phyloP scores from a whole-genome alignment of 2,329 filamentous ascomycete genomes.

The Setomelanomma holmii region DNA sequence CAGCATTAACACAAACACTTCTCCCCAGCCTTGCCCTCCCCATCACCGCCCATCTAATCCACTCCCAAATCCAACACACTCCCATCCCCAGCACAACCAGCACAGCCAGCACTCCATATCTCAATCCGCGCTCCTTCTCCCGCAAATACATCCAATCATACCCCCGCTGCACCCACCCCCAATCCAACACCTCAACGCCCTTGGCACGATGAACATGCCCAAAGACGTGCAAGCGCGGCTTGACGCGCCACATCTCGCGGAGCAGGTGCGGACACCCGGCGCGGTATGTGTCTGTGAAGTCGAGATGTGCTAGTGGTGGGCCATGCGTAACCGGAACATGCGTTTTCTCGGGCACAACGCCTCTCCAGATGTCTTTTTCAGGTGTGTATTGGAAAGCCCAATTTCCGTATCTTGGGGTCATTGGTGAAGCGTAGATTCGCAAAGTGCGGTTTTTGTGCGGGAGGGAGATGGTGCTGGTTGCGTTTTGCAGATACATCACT shows the following conservation, averaged over 20 bases:
- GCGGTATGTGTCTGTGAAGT: constrained; percentile 53
- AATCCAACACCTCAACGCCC: constrained; percentile 71
- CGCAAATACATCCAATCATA: constrained; percentile 69
- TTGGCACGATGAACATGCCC: constrained; percentile 81
- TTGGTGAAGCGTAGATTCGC: constrained; percentile 77
- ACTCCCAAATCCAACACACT: constrained; percentile 4
- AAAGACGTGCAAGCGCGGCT: constrained; percentile 76
- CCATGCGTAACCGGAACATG: constrained; percentile 82
- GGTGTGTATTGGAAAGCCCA: constrained; percentile 79
- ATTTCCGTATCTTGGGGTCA: constrained; percentile 75
- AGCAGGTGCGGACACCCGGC: constrained; percentile 71
- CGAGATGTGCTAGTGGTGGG: constrained; percentile 74
- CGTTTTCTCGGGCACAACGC: constrained; percentile 69
- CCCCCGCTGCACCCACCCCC: constrained; percentile 71
- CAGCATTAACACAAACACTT: constrained; percentile 20
- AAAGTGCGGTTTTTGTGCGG: constrained; percentile 59
- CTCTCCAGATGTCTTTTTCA: constrained; percentile 67
- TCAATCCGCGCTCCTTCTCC: constrained; percentile 34
- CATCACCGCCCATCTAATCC: not conserved
- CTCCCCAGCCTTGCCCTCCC: not conserved
- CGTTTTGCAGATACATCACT: constrained; percentile 75
- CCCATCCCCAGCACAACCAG: constrained; percentile 13
- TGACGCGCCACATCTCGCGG: constrained; percentile 72
- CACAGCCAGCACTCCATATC: not conserved
- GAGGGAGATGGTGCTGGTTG: constrained; percentile 60